Evolutionary conservation across 768 basidiomycete genomes (phyloP), one percentile per base, ranked within the genome.

Genomic region (Mycena alexandri): DNA sequence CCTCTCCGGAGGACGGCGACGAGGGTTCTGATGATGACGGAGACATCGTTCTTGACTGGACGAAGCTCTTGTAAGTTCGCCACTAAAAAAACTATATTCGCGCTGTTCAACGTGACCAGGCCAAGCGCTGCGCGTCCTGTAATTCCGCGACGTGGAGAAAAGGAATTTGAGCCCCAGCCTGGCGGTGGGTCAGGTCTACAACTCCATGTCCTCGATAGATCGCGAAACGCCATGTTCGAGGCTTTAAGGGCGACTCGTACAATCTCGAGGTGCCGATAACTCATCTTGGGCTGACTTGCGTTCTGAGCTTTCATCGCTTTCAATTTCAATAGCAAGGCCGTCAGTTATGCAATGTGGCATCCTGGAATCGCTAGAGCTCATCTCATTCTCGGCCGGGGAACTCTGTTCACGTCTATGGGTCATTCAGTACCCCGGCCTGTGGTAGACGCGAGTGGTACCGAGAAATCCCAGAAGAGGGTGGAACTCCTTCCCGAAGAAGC

Each of bases 91-190:
- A 12, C 54, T 55, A 17, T 21, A 46, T 55, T 43, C 63, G 60
- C 61, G 61, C 63, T 46, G 61, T 61, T 74, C 41, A 71, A 58
- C 29, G 33, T 59, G 21, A 16, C 12, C 65, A 86, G 84, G 21
- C 81, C 83, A 61, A 76, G 77, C 29, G 73, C 79, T 41, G 75
- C 80, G 6, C 86, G 90, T 44, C 93, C 92, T 3, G 83, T 93
- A 2, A 96, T 99, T 56, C 98, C 98, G 8, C 96, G 94, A 78
- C 88, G 98, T 29, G 98, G 98, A 2, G 98, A 99, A 79, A 99
- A 99, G 76, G 96, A 99, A 70, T 99, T 95, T 71, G 97, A 99
- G 76, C 98, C 98, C 2, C 83, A 83, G 71, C 74, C 81, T 57
- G 82, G 84, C 59, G 82, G 87, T 12, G 93, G 91, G 8, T 91